Conservation (phyloP, 768 basidiomycete genomes). For the Boletus pseudopeckii region DNA sequence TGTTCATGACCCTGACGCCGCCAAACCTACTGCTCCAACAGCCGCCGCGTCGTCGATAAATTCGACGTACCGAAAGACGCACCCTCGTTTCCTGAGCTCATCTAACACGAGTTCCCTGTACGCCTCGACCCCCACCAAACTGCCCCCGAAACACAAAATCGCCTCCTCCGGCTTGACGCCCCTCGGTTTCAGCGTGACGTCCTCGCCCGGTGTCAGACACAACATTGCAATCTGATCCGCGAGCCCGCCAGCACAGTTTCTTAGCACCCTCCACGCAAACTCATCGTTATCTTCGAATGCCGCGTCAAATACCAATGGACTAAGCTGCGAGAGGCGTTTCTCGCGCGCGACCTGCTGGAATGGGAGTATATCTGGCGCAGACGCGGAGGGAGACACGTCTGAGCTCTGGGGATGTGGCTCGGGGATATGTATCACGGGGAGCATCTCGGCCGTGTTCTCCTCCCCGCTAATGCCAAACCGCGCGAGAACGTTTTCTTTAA, state of each 20-base stretch:
- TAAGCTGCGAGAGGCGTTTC: slow-evolving; percentile 69
- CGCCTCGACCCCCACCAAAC: slow-evolving; percentile 57
- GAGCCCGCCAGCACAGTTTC: slow-evolving; percentile 48
- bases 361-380: slow-evolving; percentile 13
- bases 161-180: slow-evolving; percentile 51
- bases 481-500: slow-evolving; percentile 48
- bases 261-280: slow-evolving; percentile 59
- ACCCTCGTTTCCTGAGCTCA: slow-evolving; percentile 53
- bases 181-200: slow-evolving; percentile 27
- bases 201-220: slow-evolving; percentile 37
- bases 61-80: slow-evolving; percentile 61
- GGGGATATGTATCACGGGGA: slow-evolving; percentile 60
- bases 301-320: slow-evolving; percentile 73
- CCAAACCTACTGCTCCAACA: slow-evolving; percentile 59
- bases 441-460: slow-evolving; percentile 50
- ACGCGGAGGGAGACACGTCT: neutral
- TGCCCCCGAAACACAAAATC: slow-evolving; percentile 78
- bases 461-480: slow-evolving; percentile 54
- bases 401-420: slow-evolving; percentile 40
- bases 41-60: slow-evolving; percentile 69
- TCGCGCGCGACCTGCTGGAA: slow-evolving; percentile 48
- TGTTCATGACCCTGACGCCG: slow-evolving; percentile 10
- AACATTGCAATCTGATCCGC: slow-evolving; percentile 58
- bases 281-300: slow-evolving; percentile 69
- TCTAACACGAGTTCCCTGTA: slow-evolving; percentile 58